A percentile compares a stretch with the other conserved stretches of the same genome.
Conservation (phyloP, 2,329 filamentous ascomycete species). For the Colletotrichum sojae region DNA sequence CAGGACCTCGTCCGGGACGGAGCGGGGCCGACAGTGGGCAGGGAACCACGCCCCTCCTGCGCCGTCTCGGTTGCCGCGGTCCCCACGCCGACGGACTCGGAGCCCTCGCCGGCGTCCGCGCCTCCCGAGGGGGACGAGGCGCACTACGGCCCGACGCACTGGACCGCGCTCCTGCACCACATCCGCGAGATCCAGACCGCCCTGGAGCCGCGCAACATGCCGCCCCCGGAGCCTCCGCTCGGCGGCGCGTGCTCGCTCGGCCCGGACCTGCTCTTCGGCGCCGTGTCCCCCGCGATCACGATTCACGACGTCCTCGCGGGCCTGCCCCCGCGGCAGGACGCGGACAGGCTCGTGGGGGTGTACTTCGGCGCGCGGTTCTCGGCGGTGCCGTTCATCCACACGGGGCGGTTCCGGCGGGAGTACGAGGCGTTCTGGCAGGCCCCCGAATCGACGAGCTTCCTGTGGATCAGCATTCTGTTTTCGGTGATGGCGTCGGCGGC, state of each 20-base stretch:
- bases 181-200: conserved; percentile 58
- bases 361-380: conserved; percentile 59
- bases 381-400: conserved; percentile 56
- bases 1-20: conserved; percentile 49
- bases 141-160: conserved; percentile 57
- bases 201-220: conserved; percentile 44
- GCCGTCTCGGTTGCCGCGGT: not conserved
- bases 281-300: conserved; percentile 45
- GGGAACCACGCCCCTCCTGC: not conserved
- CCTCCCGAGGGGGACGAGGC: conserved; percentile 22
- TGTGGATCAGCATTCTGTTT: conserved; percentile 67
- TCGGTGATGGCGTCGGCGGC: conserved; percentile 61
- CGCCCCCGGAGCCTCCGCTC: conserved; percentile 13
- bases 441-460: conserved; percentile 55
- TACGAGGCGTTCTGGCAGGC: conserved; percentile 64
- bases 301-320: conserved; percentile 50
- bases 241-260: conserved; percentile 43
- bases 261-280: conserved; percentile 53
- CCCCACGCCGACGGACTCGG: conserved; percentile 28
- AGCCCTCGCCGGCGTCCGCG: conserved; percentile 5
- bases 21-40: not conserved
- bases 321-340: conserved; percentile 54
- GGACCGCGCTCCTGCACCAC: conserved; percentile 58
- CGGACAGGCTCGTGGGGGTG: conserved; percentile 52
- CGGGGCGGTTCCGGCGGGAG: conserved; percentile 61